Evolutionary conservation across 495 filamentous ascomycete genomes (phyloP), one percentile per base, ranked within the genome.

Genomic region (Aspergillus bertholletiae): DNA sequence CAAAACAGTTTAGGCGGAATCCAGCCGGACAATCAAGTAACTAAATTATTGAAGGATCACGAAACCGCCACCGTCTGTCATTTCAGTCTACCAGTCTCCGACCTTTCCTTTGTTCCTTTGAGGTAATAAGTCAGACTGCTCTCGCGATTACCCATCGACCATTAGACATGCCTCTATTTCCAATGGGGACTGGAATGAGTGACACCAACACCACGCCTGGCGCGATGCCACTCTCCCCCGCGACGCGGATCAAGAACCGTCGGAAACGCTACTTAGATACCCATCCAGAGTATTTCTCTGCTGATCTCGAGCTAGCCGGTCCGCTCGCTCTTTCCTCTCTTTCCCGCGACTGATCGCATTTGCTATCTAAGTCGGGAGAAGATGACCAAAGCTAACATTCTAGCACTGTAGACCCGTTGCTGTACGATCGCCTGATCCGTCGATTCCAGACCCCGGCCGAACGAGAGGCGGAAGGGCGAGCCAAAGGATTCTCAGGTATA

Each of bases 381-480:
- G 37, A 20, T 28, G 7, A 22, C 21, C 18, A 62, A 61, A 64
- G 61, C 74, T 74, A 67, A 74, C 62, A 47, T 49, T 34, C 55
- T 34, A 53, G 41, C 54, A 53, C 46, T 57, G 46, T 72, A 88
- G 88, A 92, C 68, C 88, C 89, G 0, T 74, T 92, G 21, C 79
- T 91, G 40, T 92, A 95, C 73, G 89, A 93, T 64, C 81, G 82
- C 50, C 75, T 92, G 13, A 82, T 95, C 60, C 84, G 88, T 41
- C 86, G 85, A 56, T 92, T 92, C 68, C 89, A 90, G 49, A 84
- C 83, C 3, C 66, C 86, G 13, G 76, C 79, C 13, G 89, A 95
- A 71, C 79, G 88, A 49, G 86, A 90, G 66, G 80, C 76, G 13
- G 86, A 90, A 55, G 88, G 85, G 12, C 81, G 80, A 13, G 74